phyloP scores from a whole-genome alignment of 176 grass and related monocot genomes.

The maize (Zea mays) region Zm-B73-REFERENCE-NAM-5.0 NC_050101.1:173005501-173006000 shows the following conservation, averaged over 20 bases:
- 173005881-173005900: not conserved
- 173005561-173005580: constrained; percentile 64
- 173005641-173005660: constrained; percentile 55
- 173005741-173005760: constrained; percentile 53
- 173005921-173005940: constrained; percentile 8
- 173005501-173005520: constrained; percentile 22
- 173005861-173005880: constrained; percentile 3
- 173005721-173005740: constrained; percentile 53
- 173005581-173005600: constrained; percentile 61
- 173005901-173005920: not conserved
- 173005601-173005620: constrained; percentile 54
- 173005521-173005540: constrained; percentile 31
- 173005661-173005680: constrained; percentile 52
- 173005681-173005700: constrained; percentile 60
- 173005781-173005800: not conserved
- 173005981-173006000: constrained; percentile 47
- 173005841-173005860: constrained; percentile 3
- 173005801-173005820: not conserved
- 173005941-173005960: constrained; percentile 38
- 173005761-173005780: constrained; percentile 5
- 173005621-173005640: constrained; percentile 54
- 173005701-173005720: constrained; percentile 58
- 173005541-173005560: constrained; percentile 34
- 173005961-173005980: constrained; percentile 21
- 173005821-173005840: not conserved